These are phyloP conservation scores for Amanita pseudoporphyria DNA, from an alignment of 768 basidiomycete genomes.

Conservation along the genomic window DNA sequence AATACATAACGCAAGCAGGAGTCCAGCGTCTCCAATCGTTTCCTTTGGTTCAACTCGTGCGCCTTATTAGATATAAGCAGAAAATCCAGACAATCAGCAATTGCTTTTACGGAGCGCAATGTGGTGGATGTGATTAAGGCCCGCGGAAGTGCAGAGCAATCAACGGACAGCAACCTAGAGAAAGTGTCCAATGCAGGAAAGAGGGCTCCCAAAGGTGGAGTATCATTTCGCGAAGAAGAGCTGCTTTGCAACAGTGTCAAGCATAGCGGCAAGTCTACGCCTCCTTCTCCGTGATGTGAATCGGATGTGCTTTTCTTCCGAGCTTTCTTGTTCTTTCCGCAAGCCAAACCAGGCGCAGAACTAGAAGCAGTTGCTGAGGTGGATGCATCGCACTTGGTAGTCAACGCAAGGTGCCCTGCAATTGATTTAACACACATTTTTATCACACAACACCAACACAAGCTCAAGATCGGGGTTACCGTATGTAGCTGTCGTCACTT, in stretches of 20 bases:
- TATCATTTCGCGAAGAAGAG: neutral
- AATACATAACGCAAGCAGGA: slow-evolving; percentile 13
- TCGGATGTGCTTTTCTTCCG: neutral
- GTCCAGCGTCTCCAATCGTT: slow-evolving; percentile 15
- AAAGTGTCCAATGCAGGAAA: slow-evolving; percentile 22
- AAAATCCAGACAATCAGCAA: slow-evolving; percentile 13
- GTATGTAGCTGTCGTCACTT: slow-evolving; percentile 8
- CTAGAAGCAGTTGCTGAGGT: neutral
- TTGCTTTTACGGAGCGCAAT: slow-evolving; percentile 20
- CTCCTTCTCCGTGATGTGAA: neutral
- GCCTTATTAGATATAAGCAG: neutral
- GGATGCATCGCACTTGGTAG: neutral
- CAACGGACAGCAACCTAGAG: slow-evolving; percentile 17
- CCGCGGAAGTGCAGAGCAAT: slow-evolving; percentile 15
- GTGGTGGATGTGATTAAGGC: slow-evolving; percentile 20
- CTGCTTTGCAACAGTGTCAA: neutral
- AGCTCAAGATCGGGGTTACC: neutral
- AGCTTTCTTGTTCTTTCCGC: neutral
- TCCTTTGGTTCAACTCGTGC: slow-evolving; percentile 1
- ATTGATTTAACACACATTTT: neutral
- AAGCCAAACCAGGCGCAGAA: neutral
- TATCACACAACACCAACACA: neutral
- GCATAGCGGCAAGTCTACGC: neutral
- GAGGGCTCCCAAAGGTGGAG: slow-evolving; percentile 12
- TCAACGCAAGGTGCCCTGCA: neutral